Evolutionary conservation across 768 basidiomycete genomes (phyloP).

Genomic region (Zangia roseola): DNA sequence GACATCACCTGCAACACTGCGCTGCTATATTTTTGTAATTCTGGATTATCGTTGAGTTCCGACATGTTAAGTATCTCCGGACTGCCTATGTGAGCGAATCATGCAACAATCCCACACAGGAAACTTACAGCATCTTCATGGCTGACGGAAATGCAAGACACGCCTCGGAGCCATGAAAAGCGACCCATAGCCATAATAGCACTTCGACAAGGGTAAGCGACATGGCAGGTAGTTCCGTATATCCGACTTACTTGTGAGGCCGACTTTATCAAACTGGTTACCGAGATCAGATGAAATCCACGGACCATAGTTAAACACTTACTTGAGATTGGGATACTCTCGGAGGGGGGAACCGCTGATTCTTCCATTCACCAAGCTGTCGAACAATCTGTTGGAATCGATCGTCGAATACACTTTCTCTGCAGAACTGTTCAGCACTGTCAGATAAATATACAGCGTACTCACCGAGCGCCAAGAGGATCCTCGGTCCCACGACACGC

Average conservation of each 20-base stretch:
- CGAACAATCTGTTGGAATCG: conserved; percentile 55
- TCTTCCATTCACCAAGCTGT: conserved; percentile 67
- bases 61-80: conserved; percentile 89
- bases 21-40: conserved; percentile 78
- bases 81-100: conserved; percentile 38
- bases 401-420: conserved; percentile 54
- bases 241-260: conserved; percentile 61
- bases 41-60: conserved; percentile 82
- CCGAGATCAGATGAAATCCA: conserved; percentile 11
- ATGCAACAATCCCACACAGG: background rate
- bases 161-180: conserved; percentile 73
- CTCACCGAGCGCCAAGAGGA: conserved; percentile 61
- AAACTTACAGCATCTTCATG: conserved; percentile 70
- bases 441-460: background rate
- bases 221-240: background rate
- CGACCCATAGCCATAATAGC: conserved; percentile 77
- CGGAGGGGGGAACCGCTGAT: conserved; percentile 79
- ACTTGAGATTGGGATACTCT: conserved; percentile 81
- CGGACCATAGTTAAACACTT: conserved; percentile 11
- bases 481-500: conserved; percentile 55
- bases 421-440: conserved; percentile 25
- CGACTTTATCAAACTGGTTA: conserved; percentile 80
- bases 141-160: conserved; percentile 76
- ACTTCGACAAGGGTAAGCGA: conserved; percentile 43
- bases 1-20: conserved; percentile 82